Base-by-base conservation (phyloP, 2,329 filamentous ascomycete genomes). In the Stylonectria norvegica region DNA sequence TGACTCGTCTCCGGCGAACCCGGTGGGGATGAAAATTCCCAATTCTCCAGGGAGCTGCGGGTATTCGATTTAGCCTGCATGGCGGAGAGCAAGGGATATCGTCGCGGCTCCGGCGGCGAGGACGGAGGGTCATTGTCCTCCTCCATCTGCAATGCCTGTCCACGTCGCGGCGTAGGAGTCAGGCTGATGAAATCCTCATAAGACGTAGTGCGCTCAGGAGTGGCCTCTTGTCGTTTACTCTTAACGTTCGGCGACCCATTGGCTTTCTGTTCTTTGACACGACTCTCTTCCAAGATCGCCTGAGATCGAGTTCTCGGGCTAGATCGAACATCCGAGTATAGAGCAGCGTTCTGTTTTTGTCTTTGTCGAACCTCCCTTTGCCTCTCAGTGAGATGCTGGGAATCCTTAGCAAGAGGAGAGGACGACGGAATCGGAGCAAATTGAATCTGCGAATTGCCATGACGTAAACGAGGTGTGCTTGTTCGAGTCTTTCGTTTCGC, bases 391-490 rank as follows among this genome's bases (percentile, higher is more conserved):
- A 95, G 68, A 14, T 82, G 65, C 52, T 93, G 88, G 1, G 85
- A 88, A 40, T 87, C 82, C 3, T 73, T 57, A 1, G 62, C 65
- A 11, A 67, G 63, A 4, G 72, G 65, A 3, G 74, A 61, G 0
- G 82, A 79, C 10, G 81, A 79, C 20, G 78, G 75, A 33, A 91
- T 83, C 0, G 79, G 68, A 3, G 83, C 79, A 55, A 93, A 93
- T 30, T 86, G 75, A 18, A 94, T 75, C 56, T 94, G 89, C 1
- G 88, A 94, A 62, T 94, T 78, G 47, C 95, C 79, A 52, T 95
- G 89, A 22, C 85, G 79, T 19, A 83, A 69, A 43, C 76, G 78
- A 14, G 75, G 70, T 33, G 73, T 78, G 17, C 43, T 57, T 4
- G 47, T 57, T 17, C n/a, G n/a, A n/a, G n/a, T n/a, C n/a, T n/a